phyloP scores from a whole-genome alignment of 2,329 filamentous ascomycete genomes.

The Stemphylium lycopersici region DNA sequence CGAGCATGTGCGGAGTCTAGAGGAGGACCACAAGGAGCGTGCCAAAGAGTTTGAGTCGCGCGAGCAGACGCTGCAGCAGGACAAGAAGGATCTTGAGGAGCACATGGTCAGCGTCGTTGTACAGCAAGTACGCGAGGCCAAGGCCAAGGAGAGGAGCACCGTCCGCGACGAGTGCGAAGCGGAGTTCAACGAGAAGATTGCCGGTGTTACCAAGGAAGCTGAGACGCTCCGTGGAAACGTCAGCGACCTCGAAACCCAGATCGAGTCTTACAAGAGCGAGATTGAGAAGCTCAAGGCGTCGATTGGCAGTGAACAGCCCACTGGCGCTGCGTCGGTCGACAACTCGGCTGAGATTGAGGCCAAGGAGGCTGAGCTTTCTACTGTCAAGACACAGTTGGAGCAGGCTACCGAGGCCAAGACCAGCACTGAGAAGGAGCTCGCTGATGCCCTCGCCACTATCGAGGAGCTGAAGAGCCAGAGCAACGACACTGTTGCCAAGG shows the following conservation, averaged over 20 bases:
- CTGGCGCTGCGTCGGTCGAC: constrained; percentile 22
- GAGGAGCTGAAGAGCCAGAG: constrained; percentile 27
- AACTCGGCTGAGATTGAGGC: constrained; percentile 34
- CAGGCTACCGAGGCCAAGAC: constrained; percentile 18
- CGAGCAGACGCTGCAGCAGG: constrained; percentile 38
- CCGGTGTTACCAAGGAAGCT: constrained; percentile 20
- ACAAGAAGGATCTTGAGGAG: constrained; percentile 50
- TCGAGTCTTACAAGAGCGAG: constrained; percentile 36
- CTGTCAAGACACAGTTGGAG: constrained; percentile 28
- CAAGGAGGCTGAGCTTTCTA: constrained; percentile 35
- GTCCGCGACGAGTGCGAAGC: constrained; percentile 45
- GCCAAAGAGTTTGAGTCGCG: constrained; percentile 40
- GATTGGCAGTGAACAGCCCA: constrained; percentile 30
- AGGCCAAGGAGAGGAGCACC: constrained; percentile 43
- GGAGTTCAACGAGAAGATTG: constrained; percentile 42
- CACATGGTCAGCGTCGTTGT: constrained; percentile 52
- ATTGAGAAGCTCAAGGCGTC: constrained; percentile 37
- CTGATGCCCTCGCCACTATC: constrained; percentile 28
- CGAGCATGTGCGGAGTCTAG: constrained; percentile 38
- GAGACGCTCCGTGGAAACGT: constrained; percentile 22
- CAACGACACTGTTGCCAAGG: constrained; percentile 26
- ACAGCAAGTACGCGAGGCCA: constrained; percentile 50
- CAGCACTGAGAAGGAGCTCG: constrained; percentile 24
- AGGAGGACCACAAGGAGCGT: constrained; percentile 43
- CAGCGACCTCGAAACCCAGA: constrained; percentile 35